Evolutionary conservation across 192 early-diverging fungal genomes (phyloP).

Genomic region (Funneliformis geosporum): DNA sequence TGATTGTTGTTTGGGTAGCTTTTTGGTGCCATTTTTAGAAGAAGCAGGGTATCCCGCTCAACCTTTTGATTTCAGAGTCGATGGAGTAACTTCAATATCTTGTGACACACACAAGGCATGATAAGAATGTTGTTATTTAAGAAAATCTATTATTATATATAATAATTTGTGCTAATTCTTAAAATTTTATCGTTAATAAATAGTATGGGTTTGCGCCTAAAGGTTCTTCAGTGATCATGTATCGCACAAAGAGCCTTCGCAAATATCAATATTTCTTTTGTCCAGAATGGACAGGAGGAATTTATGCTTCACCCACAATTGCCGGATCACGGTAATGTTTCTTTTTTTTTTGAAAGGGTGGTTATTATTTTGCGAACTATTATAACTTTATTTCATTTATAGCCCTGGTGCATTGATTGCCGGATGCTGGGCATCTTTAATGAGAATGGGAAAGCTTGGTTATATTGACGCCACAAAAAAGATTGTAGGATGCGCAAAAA

Average conservation of each 20-base stretch:
- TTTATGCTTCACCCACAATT: slow-evolving; percentile 91
- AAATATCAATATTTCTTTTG: slow-evolving; percentile 91
- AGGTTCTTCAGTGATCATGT: slow-evolving; percentile 96
- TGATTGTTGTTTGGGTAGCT: slow-evolving; percentile 95
- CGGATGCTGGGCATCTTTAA: slow-evolving; percentile 93
- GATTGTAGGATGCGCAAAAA: slow-evolving; percentile 61
- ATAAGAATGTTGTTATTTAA: not conserved
- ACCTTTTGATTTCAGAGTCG: slow-evolving; percentile 84
- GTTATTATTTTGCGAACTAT: not conserved
- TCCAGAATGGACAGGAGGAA: slow-evolving; percentile 94
- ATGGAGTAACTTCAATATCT: slow-evolving; percentile 92
- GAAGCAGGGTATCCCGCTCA: slow-evolving; percentile 87
- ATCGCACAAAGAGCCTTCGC: slow-evolving; percentile 72
- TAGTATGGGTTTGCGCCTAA: slow-evolving; percentile 97
- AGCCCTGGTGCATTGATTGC: slow-evolving; percentile 91
- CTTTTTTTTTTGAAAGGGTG: not conserved
- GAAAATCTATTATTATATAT: not conserved
- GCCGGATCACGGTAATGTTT: slow-evolving; percentile 75
- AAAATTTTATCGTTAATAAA: not conserved
- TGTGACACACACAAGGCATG: slow-evolving; percentile 91
- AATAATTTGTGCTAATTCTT: not conserved
- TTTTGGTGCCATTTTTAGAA: slow-evolving; percentile 91
- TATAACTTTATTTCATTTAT: not conserved
- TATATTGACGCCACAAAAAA: slow-evolving; percentile 81
- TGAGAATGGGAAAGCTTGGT: slow-evolving; percentile 83